Base-by-base conservation (phyloP, 257 asterid species). In the Nyctanthes arbortristis region DNA sequence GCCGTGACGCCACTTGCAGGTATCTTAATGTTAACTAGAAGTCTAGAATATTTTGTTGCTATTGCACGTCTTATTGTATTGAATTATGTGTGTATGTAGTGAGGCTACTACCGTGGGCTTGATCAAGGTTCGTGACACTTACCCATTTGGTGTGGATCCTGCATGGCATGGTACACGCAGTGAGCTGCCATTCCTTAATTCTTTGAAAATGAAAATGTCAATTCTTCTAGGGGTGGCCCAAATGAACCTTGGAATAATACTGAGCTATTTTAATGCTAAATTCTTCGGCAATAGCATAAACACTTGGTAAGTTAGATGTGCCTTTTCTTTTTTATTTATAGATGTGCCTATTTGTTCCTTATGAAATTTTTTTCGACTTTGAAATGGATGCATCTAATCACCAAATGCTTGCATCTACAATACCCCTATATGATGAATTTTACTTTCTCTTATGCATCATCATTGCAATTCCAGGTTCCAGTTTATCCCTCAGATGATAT, bases 131-230 rank as follows among this genome's bases (percentile, higher is more conserved):
- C 83, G 88, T 55, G 92, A 80, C 84, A 88, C 98, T 77, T 94
- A 89, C 70, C 95, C 99, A 37, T 91, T 94, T 72, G 99, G 99
- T 33, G 89, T 85, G 67, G 99, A 94, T 81, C 99, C 99, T 76
- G 96, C 83, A 58, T 94, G 99, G 99, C 91, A 94, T 73, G 98
- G 99, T 65, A 7, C 92, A 57, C 97, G 99, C 63, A 94, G 95
- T 75, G 99, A 94, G 78, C 78, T 94, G 79, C 95, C 99, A 30
- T 89, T 89, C 78, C 96, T 94, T 14, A 94, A 94, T 76, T 94
- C 99, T 43, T 75, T 91, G 69, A 94, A 91, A 84, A 94, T 94
- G 99, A 94, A 94, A 80, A 85, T 94, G 99, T 94, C 99, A n/a
- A 91, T 94, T 72, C 93, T 94, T 47, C 77, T 94, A 66, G 99